A percentile compares a stretch with the other conserved stretches of the same genome.
Evolutionary conservation across 805 yeast species (phyloP).

Genomic region (Scheffersomyces lignosus): DNA sequence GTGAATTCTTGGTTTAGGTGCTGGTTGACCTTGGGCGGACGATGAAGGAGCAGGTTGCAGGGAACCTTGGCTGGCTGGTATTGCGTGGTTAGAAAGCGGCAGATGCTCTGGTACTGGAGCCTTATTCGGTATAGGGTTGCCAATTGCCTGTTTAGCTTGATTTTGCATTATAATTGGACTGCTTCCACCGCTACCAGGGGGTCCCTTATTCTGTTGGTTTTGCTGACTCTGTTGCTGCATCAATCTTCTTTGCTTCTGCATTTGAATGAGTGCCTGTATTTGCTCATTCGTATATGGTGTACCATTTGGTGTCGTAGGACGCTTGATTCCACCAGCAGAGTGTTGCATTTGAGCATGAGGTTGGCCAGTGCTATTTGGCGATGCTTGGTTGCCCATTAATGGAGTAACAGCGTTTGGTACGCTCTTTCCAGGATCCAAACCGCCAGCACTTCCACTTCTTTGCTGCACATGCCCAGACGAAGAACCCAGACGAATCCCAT

Average conservation of each 20-base stretch:
- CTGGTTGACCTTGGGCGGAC: constrained; percentile 1
- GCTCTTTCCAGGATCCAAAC: constrained; percentile 1
- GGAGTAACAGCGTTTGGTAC: neutral
- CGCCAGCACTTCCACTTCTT: constrained; percentile 9
- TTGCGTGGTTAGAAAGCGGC: constrained; percentile 2
- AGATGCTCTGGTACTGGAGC: neutral
- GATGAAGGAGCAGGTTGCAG: neutral
- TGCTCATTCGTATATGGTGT: constrained; percentile 62
- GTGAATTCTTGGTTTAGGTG: constrained; percentile 33
- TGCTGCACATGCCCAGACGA: constrained; percentile 5
- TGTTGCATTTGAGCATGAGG: constrained; percentile 1
- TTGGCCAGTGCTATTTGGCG: constrained; percentile 7
- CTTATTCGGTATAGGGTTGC: constrained; percentile 2
- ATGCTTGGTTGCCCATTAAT: constrained; percentile 2
- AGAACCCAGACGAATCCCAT: neutral
- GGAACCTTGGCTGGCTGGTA: neutral
- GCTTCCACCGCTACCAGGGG: constrained; percentile 1
- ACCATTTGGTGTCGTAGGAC: constrained; percentile 54
- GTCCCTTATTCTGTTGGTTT: constrained; percentile 10
- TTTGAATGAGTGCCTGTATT: constrained; percentile 54
- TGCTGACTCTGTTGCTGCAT: constrained; percentile 44
- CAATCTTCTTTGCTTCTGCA: constrained; percentile 51
- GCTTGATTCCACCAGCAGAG: constrained; percentile 18
- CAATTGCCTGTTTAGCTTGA: neutral
- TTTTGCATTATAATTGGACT: constrained; percentile 4